phyloP scores from a whole-genome alignment of 352 stramenopile species.

The Globisporangium polare region DNA sequence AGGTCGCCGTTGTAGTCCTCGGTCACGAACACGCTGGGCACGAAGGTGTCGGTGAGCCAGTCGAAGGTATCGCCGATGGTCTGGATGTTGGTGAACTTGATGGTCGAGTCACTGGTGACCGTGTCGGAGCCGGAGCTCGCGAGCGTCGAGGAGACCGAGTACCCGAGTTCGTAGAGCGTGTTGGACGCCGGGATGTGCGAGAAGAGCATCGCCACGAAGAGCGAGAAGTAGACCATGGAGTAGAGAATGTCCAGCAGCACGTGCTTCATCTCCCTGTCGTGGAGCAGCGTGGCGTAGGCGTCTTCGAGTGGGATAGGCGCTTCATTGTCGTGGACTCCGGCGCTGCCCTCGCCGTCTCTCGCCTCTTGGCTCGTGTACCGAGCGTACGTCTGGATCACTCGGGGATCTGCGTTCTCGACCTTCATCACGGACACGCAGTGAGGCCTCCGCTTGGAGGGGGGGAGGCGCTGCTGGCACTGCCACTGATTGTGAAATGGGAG shows the following conservation, averaged over 20 bases:
- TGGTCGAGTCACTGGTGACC: slow-evolving; percentile 32
- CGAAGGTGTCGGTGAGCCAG: slow-evolving; percentile 41
- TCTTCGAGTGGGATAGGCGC: slow-evolving; percentile 18
- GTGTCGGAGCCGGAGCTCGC: slow-evolving; percentile 41
- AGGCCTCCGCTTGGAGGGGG: background rate
- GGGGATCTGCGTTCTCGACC: background rate
- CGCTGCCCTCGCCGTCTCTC: background rate
- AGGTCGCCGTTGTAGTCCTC: slow-evolving; percentile 44
- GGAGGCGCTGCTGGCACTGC: background rate
- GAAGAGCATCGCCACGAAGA: slow-evolving; percentile 47
- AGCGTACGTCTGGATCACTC: background rate
- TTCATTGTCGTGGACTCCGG: too few relatives aligned
- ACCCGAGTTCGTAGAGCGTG: slow-evolving; percentile 30
- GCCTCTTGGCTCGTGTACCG: background rate
- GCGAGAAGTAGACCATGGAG: slow-evolving; percentile 33
- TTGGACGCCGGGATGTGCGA: slow-evolving; percentile 28
- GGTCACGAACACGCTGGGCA: slow-evolving; percentile 41
- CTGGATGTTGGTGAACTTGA: slow-evolving; percentile 48
- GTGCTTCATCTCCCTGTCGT: slow-evolving; percentile 33
- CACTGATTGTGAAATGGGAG: background rate
- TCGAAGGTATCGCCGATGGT: slow-evolving; percentile 34
- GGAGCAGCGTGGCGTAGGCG: slow-evolving; percentile 27
- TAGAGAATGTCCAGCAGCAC: slow-evolving; percentile 30
- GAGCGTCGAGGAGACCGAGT: slow-evolving; percentile 28
- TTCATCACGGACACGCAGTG: slow-evolving; percentile 1